Conservation (phyloP, 768 basidiomycete species). For the Chalciporus piperatus region DNA sequence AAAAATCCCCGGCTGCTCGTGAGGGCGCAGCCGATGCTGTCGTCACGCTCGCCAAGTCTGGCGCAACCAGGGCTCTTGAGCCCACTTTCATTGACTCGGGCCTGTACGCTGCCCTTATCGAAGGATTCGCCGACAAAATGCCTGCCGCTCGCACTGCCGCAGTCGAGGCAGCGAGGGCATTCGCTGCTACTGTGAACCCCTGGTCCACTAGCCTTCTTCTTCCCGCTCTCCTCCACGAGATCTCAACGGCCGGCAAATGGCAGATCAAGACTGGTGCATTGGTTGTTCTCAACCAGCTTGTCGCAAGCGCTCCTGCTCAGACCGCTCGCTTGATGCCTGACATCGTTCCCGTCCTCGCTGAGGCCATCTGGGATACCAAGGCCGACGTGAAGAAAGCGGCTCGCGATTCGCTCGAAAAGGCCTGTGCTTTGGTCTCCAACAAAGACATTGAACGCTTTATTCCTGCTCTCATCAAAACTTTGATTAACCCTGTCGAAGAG, state of each 20-base stretch:
- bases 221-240: slow-evolving; percentile 85
- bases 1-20: slow-evolving; percentile 90
- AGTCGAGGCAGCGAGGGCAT: slow-evolving; percentile 75
- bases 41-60: slow-evolving; percentile 59
- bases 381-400: slow-evolving; percentile 98
- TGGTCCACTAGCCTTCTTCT: slow-evolving; percentile 85
- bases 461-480: slow-evolving; percentile 94
- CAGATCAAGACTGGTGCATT: slow-evolving; percentile 92
- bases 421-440: slow-evolving; percentile 93
- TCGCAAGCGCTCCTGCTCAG: slow-evolving; percentile 77
- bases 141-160: slow-evolving; percentile 83
- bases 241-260: slow-evolving; percentile 97
- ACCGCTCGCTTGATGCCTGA: slow-evolving; percentile 89
- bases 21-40: slow-evolving; percentile 83
- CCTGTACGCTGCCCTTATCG: slow-evolving; percentile 82
- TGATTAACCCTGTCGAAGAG: slow-evolving; percentile 99
- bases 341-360: slow-evolving; percentile 90
- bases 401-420: slow-evolving; percentile 90
- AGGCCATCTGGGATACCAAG: slow-evolving; percentile 99
- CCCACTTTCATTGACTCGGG: slow-evolving; percentile 86
- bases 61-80: slow-evolving; percentile 79
- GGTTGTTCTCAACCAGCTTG: slow-evolving; percentile 80
- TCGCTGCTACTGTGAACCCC: slow-evolving; percentile 77
- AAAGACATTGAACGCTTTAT: slow-evolving; percentile 98
- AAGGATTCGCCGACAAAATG: slow-evolving; percentile 94